Conservation (phyloP, 148 eudicot species). For the Limonium bicolor region DNA sequence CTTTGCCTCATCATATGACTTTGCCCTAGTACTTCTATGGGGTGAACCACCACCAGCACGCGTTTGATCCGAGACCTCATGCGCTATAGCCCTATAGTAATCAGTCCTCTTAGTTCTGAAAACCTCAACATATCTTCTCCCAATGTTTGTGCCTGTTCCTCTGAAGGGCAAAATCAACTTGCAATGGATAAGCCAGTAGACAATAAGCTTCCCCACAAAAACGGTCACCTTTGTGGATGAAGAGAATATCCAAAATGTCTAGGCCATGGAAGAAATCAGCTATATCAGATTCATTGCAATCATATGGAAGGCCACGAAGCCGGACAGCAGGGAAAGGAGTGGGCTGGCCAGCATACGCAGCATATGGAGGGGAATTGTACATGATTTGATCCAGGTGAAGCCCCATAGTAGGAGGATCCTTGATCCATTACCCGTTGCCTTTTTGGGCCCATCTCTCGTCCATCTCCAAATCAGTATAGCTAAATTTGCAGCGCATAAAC, state of each 20-base stretch:
- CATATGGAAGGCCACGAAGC: slow-evolving; percentile 92
- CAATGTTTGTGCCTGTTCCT: slow-evolving; percentile 88
- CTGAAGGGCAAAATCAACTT: slow-evolving; percentile 84
- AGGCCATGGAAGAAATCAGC: slow-evolving; percentile 72
- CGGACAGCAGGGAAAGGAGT: slow-evolving; percentile 83
- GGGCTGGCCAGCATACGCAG: slow-evolving; percentile 37
- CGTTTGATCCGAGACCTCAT: slow-evolving; percentile 60
- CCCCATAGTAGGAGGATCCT: slow-evolving; percentile 54
- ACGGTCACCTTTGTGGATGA: slow-evolving; percentile 70
- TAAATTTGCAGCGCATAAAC: slow-evolving; percentile 12
- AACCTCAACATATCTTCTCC: slow-evolving; percentile 91
- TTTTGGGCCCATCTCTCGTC: slow-evolving; percentile 70
- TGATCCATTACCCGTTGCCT: slow-evolving; percentile 71
- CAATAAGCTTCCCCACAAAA: slow-evolving; percentile 86
- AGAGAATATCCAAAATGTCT: slow-evolving; percentile 65
- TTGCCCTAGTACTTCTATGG: slow-evolving; percentile 44
- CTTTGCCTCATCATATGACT: slow-evolving; percentile 47
- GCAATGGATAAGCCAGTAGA: slow-evolving; percentile 76
- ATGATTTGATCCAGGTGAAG: slow-evolving; percentile 46
- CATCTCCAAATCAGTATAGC: slow-evolving; percentile 59
- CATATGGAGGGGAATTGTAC: slow-evolving; percentile 47
- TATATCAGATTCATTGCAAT: slow-evolving; percentile 71
- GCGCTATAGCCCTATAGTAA: slow-evolving; percentile 74
- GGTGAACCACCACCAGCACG: slow-evolving; percentile 56
- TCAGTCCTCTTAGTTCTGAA: slow-evolving; percentile 74